A percentile compares a stretch with the other conserved stretches of the same genome.
phyloP scores from a whole-genome alignment of 768 basidiomycete genomes.

The Pulveroboletus ravenelii region DNA sequence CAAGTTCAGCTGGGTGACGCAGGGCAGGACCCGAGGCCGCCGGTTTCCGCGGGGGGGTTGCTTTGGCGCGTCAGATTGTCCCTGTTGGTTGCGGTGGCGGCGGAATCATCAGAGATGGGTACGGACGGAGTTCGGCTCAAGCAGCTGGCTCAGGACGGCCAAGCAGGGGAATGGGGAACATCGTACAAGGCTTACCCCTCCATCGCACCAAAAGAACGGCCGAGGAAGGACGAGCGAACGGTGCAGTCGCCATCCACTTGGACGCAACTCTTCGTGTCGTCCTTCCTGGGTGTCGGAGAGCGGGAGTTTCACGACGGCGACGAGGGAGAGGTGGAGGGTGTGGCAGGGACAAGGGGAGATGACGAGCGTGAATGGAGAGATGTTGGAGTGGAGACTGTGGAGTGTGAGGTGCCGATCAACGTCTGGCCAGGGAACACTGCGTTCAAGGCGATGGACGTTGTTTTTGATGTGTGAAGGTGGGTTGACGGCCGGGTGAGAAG shows the following conservation, averaged over 20 bases:
- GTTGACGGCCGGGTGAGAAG: too few species aligned
- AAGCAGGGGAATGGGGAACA: constrained; percentile 66
- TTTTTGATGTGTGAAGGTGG: constrained; percentile 59
- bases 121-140: constrained; percentile 51
- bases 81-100: constrained; percentile 74
- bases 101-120: constrained; percentile 40
- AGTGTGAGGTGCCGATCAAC: constrained; percentile 86
- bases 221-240: constrained; percentile 1
- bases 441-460: constrained; percentile 73
- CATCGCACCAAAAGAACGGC: constrained; percentile 59
- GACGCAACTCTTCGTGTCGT: constrained; percentile 40
- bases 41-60: constrained; percentile 57
- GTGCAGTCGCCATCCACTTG: constrained; percentile 20
- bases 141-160: constrained; percentile 52
- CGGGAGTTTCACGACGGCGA: constrained; percentile 57
- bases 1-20: constrained; percentile 50
- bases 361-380: constrained; percentile 63
- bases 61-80: constrained; percentile 88
- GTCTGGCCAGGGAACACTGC: constrained; percentile 90
- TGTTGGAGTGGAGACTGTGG: constrained; percentile 78
- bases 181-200: constrained; percentile 54
- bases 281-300: constrained; percentile 38
- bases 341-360: constrained; percentile 41
- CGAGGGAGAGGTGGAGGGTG: constrained; percentile 28
- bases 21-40: constrained; percentile 11